Conservation (phyloP, 2,329 filamentous ascomycete species). For the Pestalotiopsis sp. region DNA sequence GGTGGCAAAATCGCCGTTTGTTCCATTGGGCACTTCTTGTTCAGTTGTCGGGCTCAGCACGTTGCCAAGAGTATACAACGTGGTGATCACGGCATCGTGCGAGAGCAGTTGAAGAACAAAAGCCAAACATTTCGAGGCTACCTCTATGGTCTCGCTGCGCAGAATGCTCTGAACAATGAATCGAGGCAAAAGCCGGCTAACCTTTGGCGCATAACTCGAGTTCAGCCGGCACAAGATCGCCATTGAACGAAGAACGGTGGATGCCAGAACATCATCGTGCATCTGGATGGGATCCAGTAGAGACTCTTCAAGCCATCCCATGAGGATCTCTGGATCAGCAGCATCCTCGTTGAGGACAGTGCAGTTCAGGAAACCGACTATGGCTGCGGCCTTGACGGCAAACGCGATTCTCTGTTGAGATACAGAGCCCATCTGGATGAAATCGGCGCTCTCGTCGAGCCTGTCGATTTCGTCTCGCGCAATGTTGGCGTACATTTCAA, state of each 20-base stretch:
- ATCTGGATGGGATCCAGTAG: constrained; percentile 81
- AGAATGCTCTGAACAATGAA: constrained; percentile 86
- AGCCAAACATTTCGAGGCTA: constrained; percentile 85
- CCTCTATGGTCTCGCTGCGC: constrained; percentile 66
- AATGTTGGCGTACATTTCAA: constrained; percentile 70
- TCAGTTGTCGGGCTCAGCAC: constrained; percentile 77
- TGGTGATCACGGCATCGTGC: constrained; percentile 92
- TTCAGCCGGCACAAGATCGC: constrained; percentile 79
- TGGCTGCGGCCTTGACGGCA: constrained; percentile 79
- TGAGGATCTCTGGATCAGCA: constrained; percentile 76
- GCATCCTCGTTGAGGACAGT: constrained; percentile 79
- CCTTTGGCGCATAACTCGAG: constrained; percentile 70
- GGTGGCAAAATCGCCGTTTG: constrained; percentile 43
- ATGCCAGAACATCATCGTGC: constrained; percentile 75
- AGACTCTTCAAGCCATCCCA: constrained; percentile 84
- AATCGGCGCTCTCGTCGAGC: constrained; percentile 88
- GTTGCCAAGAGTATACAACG: constrained; percentile 94
- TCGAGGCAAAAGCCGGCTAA: constrained; percentile 79
- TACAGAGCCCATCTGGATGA: constrained; percentile 80
- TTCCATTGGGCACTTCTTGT: constrained; percentile 54
- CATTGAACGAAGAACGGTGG: constrained; percentile 78
- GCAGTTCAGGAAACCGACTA: constrained; percentile 86
- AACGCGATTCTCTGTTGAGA: constrained; percentile 88
- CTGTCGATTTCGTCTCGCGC: constrained; percentile 83
- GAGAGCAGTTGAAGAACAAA: constrained; percentile 81